Base-by-base conservation (phyloP, 202 grass and related monocot species). In the Carex arenaria region DNA sequence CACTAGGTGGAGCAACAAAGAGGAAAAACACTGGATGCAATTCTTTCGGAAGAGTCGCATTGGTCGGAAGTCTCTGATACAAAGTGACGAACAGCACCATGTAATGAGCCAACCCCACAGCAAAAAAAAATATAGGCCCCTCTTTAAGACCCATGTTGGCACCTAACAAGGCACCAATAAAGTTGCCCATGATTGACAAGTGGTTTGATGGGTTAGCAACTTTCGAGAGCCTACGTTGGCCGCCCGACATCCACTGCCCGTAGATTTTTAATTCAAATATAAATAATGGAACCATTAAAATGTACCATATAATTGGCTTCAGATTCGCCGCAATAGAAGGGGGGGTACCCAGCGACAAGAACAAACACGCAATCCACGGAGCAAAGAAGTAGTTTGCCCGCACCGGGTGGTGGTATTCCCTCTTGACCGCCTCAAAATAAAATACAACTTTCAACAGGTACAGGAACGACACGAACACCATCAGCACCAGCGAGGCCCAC, bases 331-430 rank as follows among this genome's bases (percentile, higher is more conserved):
- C 55, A 14, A 85, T 54, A 3, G 34, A 83, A 53, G 73, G 70
- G 19, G 94, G 94, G 52, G 85, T 82, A 19, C 87, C 92, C 28
- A 87, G 83, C 4, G 81, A 83, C n/a, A 97, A 85, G 78, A 94
- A 97, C 10, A 97, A 87, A 82, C 90, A 94, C 3, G 92, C 90
- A 75, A 94, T 90, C 92, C 91, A 92, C 0, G 94, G 94, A n/a
- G 94, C 90, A 72, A 97, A 97, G 88, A 97, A 97, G 90, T 94
- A 97, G 90, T 97, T 94, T 77, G 85, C 88, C 32, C 94, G 84
- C 26, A 97, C 61, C 17, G 94, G 92, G 83, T 94, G 94, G 85
- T 91, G 85, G 90, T 94, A 97, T 77, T 97, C 94, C 60, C 92
- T 89, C 32, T 89, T 90, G 43, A 97, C 92, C 0, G 94, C 92